These are phyloP conservation scores for Cornus kousa DNA, from an alignment of 148 eudicot species.

Conservation along the genomic window DNA sequence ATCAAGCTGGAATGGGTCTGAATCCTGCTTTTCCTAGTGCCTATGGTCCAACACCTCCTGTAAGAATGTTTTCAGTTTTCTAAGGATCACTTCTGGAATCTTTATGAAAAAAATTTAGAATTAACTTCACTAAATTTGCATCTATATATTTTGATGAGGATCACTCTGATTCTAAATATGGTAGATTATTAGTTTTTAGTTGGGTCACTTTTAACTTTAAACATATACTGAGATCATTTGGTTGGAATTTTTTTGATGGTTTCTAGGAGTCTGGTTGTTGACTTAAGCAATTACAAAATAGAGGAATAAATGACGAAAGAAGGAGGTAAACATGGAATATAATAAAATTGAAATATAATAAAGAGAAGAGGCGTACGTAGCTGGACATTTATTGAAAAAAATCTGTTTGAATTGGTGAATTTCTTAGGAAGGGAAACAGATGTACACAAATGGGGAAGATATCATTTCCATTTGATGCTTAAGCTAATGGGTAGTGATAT, in stretches of 20 bases:
- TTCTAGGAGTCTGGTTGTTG: background rate
- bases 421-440: too few species aligned
- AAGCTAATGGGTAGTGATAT: too few species aligned
- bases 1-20: constrained; percentile 60
- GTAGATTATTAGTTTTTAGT: background rate
- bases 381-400: background rate
- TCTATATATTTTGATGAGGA: background rate
- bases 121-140: constrained; percentile 1
- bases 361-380: background rate
- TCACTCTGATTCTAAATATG: background rate
- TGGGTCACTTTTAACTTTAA: background rate
- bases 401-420: too few species aligned
- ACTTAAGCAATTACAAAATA: too few species aligned
- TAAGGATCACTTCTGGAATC: background rate
- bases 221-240: background rate
- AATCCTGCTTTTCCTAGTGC: constrained; percentile 64
- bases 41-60: constrained; percentile 77
- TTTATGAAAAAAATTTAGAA: background rate
- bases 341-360: background rate
- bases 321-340: background rate
- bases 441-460: background rate
- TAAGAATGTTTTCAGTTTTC: constrained; percentile 35
- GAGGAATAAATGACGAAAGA: too few species aligned
- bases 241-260: background rate
- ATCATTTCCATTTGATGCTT: background rate